Percentiles rank a stretch among this genome's conserved stretches.
These are phyloP conservation scores for Thermothielavioides terrestris DNA, from an alignment of 495 filamentous ascomycete genomes.

Conservation along the genomic window DNA sequence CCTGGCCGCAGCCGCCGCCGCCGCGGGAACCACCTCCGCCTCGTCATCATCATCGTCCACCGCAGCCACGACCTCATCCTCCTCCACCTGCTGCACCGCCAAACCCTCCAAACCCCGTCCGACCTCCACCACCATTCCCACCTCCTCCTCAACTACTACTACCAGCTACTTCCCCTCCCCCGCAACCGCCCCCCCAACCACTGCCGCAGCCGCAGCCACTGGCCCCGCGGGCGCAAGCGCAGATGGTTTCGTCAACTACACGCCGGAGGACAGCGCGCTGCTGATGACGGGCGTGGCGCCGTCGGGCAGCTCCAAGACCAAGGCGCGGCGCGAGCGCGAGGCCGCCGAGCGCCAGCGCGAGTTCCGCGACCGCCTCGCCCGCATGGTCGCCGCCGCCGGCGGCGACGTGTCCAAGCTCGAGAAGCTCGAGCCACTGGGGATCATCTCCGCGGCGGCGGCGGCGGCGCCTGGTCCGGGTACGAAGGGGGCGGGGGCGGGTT, in stretches of 20 bases:
- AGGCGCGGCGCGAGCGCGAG: slow-evolving; percentile 80
- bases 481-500: too few species aligned
- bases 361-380: slow-evolving; percentile 62
- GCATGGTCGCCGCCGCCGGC: slow-evolving; percentile 67
- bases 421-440: slow-evolving; percentile 20
- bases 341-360: slow-evolving; percentile 68
- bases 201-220: slow-evolving; percentile 15
- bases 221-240: too few species aligned
- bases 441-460: not conserved
- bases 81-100: too few species aligned
- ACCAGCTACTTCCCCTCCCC: too few species aligned
- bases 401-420: slow-evolving; percentile 54
- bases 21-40: too few species aligned
- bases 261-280: slow-evolving; percentile 66
- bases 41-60: too few species aligned
- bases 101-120: too few species aligned
- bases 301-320: slow-evolving; percentile 84
- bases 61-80: not conserved
- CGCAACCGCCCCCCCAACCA: too few species aligned
- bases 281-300: slow-evolving; percentile 90
- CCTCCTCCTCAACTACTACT: too few species aligned
- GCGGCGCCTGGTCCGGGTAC: not conserved
- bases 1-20: not conserved
- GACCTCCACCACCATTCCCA: too few species aligned
- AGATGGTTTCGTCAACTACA: slow-evolving; percentile 85